Percentiles rank a stretch among this genome's conserved stretches.
Evolutionary conservation across 1,139 yeast species (phyloP).

Genomic region (Schwanniomyces etchellsii): DNA sequence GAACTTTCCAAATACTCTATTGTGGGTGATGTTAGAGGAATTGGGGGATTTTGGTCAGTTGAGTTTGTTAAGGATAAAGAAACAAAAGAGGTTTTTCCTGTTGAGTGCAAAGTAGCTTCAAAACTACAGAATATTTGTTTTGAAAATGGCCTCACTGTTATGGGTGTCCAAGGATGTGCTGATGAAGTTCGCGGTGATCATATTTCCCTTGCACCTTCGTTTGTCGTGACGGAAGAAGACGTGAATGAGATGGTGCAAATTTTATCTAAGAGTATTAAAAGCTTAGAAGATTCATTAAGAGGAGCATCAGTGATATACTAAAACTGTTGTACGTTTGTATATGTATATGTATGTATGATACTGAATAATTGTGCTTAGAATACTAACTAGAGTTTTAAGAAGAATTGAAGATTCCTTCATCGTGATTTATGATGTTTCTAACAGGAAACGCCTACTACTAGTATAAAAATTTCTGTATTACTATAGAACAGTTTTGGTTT

Average conservation of each 20-base stretch:
- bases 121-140: conserved; percentile 29
- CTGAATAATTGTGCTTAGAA: too few relatives aligned
- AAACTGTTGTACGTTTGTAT: too few relatives aligned
- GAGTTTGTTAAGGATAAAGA: conserved; percentile 48
- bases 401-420: too few relatives aligned
- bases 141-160: conserved; percentile 36
- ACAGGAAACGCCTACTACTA: too few relatives aligned
- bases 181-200: conserved; percentile 43
- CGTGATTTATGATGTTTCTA: too few relatives aligned
- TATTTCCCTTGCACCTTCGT: conserved; percentile 46
- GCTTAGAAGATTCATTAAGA: not conserved
- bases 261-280: conserved; percentile 3
- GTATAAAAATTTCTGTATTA: too few relatives aligned
- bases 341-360: too few relatives aligned
- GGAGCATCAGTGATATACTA: too few relatives aligned
- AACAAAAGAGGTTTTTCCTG: conserved; percentile 43
- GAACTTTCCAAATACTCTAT: conserved; percentile 25
- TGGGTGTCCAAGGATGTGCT: conserved; percentile 41
- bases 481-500: too few relatives aligned
- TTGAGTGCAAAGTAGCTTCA: conserved; percentile 24
- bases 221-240: conserved; percentile 38
- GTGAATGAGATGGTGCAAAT: conserved; percentile 33
- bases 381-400: too few relatives aligned
- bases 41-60: conserved; percentile 56
- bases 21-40: conserved; percentile 56